phyloP scores from a whole-genome alignment of 1,284 basidiomycete species.

The Fomitopsis schrenkii region DNA sequence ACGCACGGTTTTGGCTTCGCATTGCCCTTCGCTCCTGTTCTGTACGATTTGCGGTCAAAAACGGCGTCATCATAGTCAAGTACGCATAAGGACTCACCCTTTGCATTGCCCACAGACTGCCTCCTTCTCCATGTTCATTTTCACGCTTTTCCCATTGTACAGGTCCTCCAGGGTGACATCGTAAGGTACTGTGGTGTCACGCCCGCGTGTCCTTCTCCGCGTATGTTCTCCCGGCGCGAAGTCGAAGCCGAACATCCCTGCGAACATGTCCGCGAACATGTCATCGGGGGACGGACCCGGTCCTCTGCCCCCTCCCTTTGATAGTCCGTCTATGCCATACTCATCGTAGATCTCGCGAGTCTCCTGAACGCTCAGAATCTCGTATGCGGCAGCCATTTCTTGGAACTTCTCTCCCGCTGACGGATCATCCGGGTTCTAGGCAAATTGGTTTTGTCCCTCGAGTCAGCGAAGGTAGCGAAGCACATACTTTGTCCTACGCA shows the following conservation, averaged over 20 bases:
- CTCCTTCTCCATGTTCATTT: constrained; percentile 88
- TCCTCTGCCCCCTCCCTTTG: constrained; percentile 39
- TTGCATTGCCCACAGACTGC: constrained; percentile 77
- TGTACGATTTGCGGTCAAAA: constrained; percentile 26
- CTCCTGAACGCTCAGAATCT: constrained; percentile 78
- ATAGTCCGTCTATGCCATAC: constrained; percentile 71
- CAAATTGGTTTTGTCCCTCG: background rate
- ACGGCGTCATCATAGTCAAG: background rate
- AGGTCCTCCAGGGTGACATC: constrained; percentile 89
- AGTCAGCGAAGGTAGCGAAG: background rate
- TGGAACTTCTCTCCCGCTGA: constrained; percentile 80
- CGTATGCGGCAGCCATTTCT: constrained; percentile 87
- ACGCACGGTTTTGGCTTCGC: constrained; percentile 81
- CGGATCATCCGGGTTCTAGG: constrained; percentile 76
- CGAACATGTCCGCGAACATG: constrained; percentile 80
- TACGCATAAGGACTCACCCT: constrained; percentile 50
- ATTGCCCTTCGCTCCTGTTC: constrained; percentile 76
- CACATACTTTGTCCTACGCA: constrained; percentile 58
- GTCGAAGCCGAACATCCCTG: constrained; percentile 47
- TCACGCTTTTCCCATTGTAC: constrained; percentile 88
- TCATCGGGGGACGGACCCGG: constrained; percentile 60
- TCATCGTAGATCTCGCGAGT: constrained; percentile 79
- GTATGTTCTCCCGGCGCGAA: constrained; percentile 46
- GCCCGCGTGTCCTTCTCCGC: constrained; percentile 48
- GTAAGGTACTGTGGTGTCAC: constrained; percentile 78